Evolutionary conservation across 2,329 filamentous ascomycete genomes (phyloP).

Genomic region (Hypoxylon sp.): DNA sequence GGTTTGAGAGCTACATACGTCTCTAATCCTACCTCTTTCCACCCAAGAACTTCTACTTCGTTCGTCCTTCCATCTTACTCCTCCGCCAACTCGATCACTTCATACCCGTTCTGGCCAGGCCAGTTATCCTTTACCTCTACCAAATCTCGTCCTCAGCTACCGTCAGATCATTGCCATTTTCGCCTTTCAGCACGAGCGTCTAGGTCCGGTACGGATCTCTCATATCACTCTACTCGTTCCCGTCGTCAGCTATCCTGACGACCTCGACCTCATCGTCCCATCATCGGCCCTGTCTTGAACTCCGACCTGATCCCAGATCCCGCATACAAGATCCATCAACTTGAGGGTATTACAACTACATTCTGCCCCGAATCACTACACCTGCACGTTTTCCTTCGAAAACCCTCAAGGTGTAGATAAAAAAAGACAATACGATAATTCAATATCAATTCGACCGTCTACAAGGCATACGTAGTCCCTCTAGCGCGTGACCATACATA

Average conservation of each 20-base stretch:
- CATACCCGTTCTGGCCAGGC: conserved; percentile 38
- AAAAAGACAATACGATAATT: conserved; percentile 66
- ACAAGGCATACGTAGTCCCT: conserved; percentile 53
- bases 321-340: conserved; percentile 47
- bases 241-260: conserved; percentile 43
- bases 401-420: conserved; percentile 90
- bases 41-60: conserved; percentile 45
- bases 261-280: conserved; percentile 51
- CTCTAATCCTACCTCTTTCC: conserved; percentile 52
- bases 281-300: conserved; percentile 50
- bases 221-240: conserved; percentile 46
- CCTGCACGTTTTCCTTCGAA: conserved; percentile 95
- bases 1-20: conserved; percentile 58
- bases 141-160: conserved; percentile 41
- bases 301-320: conserved; percentile 52
- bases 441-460: conserved; percentile 58
- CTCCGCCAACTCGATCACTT: conserved; percentile 52
- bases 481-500: conserved; percentile 51
- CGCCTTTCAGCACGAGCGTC: conserved; percentile 45
- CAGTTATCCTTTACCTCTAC: conserved; percentile 38
- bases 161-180: conserved; percentile 42
- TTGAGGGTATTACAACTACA: conserved; percentile 55
- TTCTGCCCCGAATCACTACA: conserved; percentile 71
- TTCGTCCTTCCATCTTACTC: conserved; percentile 51
- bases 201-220: conserved; percentile 48